phyloP scores from a whole-genome alignment of 2,329 filamentous ascomycete genomes.

The Pseudogymnoascus sp. region DNA sequence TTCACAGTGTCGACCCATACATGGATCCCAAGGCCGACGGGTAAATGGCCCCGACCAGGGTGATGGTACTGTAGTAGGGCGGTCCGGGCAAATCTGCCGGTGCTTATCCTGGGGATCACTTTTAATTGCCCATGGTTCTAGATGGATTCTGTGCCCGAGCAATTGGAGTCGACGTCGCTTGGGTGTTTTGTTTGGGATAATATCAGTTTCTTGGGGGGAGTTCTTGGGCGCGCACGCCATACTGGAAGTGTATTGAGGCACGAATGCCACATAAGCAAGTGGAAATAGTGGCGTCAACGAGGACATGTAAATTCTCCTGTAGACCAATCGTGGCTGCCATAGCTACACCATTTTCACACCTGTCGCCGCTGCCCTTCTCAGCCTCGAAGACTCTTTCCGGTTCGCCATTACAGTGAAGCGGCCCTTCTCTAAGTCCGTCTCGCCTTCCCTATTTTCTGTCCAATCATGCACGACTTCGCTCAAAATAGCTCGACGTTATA shows the following conservation, averaged over 20 bases:
- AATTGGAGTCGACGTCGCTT: not conserved
- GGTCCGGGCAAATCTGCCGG: not conserved
- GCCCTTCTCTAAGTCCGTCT: not conserved
- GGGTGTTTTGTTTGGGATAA: not conserved
- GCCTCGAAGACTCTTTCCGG: not conserved
- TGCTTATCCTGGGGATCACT: not conserved
- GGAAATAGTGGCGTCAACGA: not conserved
- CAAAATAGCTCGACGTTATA: not conserved
- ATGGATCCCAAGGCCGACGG: not conserved
- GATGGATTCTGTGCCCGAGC: not conserved
- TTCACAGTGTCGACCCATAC: not conserved
- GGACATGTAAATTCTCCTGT: not conserved
- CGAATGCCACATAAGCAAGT: not conserved
- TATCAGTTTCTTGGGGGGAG: not conserved
- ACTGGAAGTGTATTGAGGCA: not conserved
- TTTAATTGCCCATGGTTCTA: not conserved
- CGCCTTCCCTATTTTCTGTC: not conserved
- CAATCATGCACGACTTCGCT: not conserved
- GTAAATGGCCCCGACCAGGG: not conserved
- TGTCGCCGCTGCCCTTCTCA: not conserved
- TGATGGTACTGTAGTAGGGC: not conserved
- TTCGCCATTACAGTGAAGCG: not conserved
- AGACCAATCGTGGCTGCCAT: not conserved
- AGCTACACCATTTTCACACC: not conserved
- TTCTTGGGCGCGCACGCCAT: not conserved